Evolutionary conservation across 108 stramenopile genomes (phyloP).

Genomic region (Hondaea fermentalgiana): DNA sequence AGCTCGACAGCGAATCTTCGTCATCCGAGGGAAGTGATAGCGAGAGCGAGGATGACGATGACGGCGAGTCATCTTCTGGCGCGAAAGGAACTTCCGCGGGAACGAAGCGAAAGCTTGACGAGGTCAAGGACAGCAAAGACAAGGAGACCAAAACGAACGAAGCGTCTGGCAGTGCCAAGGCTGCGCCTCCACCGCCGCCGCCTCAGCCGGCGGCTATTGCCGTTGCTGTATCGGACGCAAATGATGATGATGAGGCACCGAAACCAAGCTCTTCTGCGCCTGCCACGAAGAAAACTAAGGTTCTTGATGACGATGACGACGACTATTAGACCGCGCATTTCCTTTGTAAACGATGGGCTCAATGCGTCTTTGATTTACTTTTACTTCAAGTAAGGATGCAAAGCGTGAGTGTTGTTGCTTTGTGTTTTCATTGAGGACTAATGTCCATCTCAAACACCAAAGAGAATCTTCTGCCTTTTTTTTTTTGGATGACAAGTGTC

Average conservation of each 20-base stretch:
- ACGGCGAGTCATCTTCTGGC: neutral
- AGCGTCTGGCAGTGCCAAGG: neutral
- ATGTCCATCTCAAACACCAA: too few relatives aligned
- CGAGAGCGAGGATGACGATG: neutral
- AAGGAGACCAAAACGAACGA: neutral
- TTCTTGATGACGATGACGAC: neutral
- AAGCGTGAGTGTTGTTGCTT: too few relatives aligned
- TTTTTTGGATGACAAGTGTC: too few relatives aligned
- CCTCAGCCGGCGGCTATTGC: neutral
- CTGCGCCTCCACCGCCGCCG: neutral
- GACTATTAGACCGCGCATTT: neutral
- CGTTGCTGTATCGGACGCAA: neutral
- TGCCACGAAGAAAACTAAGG: neutral
- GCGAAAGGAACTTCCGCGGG: too few relatives aligned
- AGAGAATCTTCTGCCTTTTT: too few relatives aligned
- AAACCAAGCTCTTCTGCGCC: neutral
- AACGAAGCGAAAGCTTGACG: neutral
- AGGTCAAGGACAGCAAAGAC: neutral
- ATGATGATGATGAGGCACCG: neutral
- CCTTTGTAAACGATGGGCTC: too few relatives aligned
- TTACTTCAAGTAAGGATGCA: too few relatives aligned
- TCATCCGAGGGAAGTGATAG: neutral
- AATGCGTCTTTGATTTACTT: too few relatives aligned
- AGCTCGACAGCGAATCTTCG: neutral
- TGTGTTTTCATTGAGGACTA: too few relatives aligned